Conservation (phyloP, 768 basidiomycete species). For the Suillus tomentosus region DNA sequence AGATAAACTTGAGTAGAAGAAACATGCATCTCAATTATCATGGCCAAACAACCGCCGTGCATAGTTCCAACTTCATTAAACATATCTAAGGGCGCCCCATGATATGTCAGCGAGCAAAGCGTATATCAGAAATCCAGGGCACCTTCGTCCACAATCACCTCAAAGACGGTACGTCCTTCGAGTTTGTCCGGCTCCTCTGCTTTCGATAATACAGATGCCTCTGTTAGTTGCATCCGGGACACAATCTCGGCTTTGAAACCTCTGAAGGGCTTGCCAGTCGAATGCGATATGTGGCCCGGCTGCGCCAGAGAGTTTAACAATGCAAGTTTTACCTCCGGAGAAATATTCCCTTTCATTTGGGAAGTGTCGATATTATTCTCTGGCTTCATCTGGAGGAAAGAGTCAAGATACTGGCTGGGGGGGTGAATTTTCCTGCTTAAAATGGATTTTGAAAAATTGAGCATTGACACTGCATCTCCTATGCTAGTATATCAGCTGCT, state of each 20-base stretch:
- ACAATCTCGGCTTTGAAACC: conserved; percentile 26
- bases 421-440: not conserved
- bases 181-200: conserved; percentile 37
- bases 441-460: not conserved
- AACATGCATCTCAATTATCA: conserved; percentile 51
- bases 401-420: not conserved
- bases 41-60: conserved; percentile 44
- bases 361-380: conserved; percentile 18
- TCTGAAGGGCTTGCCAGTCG: conserved; percentile 16
- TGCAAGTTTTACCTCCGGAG: conserved; percentile 29
- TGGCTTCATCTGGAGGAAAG: not conserved
- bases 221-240: conserved; percentile 31
- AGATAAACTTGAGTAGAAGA: not conserved
- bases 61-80: conserved; percentile 39
- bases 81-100: conserved; percentile 39
- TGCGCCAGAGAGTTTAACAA: conserved; percentile 24
- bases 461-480: not conserved
- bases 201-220: conserved; percentile 43
- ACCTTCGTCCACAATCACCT: conserved; percentile 50
- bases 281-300: conserved; percentile 12
- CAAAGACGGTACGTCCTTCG: conserved; percentile 42
- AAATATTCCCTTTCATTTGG: conserved; percentile 31
- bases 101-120: conserved; percentile 3
- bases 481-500: not conserved
- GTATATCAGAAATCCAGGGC: conserved; percentile 9